phyloP scores from a whole-genome alignment of 2,329 filamentous ascomycete species.

The Colletotrichum tanaceti region DNA sequence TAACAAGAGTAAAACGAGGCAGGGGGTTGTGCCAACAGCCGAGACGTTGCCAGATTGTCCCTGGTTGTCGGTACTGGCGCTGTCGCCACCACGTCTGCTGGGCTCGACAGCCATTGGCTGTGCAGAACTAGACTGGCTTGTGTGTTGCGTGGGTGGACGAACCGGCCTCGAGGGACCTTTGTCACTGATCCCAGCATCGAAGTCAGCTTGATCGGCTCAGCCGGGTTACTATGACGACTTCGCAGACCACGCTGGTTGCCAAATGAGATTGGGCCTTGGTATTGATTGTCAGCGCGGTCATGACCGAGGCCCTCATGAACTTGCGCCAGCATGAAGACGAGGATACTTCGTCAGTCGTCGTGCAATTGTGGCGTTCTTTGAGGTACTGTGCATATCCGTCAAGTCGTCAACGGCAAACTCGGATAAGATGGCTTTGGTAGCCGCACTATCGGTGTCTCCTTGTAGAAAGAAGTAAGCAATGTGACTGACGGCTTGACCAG shows the following conservation, averaged over 20 bases:
- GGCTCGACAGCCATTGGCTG: background rate
- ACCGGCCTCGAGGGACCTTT: constrained; percentile 7
- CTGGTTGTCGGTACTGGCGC: constrained; percentile 17
- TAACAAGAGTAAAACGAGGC: background rate
- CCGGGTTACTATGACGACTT: constrained; percentile 4
- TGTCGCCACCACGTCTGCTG: background rate
- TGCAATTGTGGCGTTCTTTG: constrained; percentile 7
- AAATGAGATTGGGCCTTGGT: constrained; percentile 12
- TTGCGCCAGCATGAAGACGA: constrained; percentile 24
- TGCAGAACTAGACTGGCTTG: constrained; percentile 1
- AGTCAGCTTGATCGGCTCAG: constrained; percentile 25
- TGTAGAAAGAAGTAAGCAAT: constrained; percentile 31
- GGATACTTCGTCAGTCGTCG: constrained; percentile 1
- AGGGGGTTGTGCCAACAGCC: constrained; percentile 23
- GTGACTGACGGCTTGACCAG: constrained; percentile 17
- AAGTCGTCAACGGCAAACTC: background rate
- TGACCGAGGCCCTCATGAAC: constrained; percentile 9
- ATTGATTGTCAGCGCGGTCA: constrained; percentile 20
- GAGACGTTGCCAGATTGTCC: constrained; percentile 24
- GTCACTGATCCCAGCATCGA: constrained; percentile 26
- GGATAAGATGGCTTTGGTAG: background rate
- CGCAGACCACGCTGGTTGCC: constrained; percentile 2
- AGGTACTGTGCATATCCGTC: constrained; percentile 7
- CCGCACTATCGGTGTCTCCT: constrained; percentile 1
- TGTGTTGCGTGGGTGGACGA: constrained; percentile 12